phyloP scores from a whole-genome alignment of 2,329 filamentous ascomycete genomes.

The Microsporum canis region DNA sequence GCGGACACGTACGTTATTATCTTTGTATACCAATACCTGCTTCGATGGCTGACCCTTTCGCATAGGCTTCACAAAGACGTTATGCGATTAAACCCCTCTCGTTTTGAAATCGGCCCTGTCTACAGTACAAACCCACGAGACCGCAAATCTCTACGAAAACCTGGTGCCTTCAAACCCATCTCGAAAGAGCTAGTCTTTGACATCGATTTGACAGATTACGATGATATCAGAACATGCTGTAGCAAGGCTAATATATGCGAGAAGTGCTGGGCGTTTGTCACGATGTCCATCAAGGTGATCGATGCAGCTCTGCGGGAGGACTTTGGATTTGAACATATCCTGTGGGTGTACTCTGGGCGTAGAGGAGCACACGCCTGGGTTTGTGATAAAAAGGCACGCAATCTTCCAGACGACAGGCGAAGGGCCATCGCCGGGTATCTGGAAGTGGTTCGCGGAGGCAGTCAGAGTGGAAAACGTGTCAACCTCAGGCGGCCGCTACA shows the following conservation, averaged over 20 bases:
- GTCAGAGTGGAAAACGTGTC: conserved; percentile 75
- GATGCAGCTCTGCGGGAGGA: conserved; percentile 81
- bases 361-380: conserved; percentile 97
- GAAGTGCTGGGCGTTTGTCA: conserved; percentile 95
- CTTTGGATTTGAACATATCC: conserved; percentile 91
- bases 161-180: conserved; percentile 70
- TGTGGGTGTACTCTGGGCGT: conserved; percentile 97
- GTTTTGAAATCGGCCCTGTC: conserved; percentile 97
- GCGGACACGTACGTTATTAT: conserved; percentile 45
- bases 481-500: conserved; percentile 77
- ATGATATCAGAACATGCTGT: conserved; percentile 92
- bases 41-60: not conserved
- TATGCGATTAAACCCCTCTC: conserved; percentile 72
- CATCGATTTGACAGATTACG: conserved; percentile 98
- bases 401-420: conserved; percentile 74
- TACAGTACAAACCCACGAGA: conserved; percentile 91
- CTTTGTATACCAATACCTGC: conserved; percentile 15
- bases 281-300: conserved; percentile 92
- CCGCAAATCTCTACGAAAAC: conserved; percentile 73
- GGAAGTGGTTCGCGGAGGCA: conserved; percentile 76
- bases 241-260: conserved; percentile 83
- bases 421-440: conserved; percentile 80
- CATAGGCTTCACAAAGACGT: conserved; percentile 77
- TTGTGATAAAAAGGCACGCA: conserved; percentile 76
- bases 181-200: conserved; percentile 96